These are phyloP conservation scores for Friedmanniomyces endolithicus DNA, from an alignment of 495 filamentous ascomycete species.

Conservation along the genomic window DNA sequence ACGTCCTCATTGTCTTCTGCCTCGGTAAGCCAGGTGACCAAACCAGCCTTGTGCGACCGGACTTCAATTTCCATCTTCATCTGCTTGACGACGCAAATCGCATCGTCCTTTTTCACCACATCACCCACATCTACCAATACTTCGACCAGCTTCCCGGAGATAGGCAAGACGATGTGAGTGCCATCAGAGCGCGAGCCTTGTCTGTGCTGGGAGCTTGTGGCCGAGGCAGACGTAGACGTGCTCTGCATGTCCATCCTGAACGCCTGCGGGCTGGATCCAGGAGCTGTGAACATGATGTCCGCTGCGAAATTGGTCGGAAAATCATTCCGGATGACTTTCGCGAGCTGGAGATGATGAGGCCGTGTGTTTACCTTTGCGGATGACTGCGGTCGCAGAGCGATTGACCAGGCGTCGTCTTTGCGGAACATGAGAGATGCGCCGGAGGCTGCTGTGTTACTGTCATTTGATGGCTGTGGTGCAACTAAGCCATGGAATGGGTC, in stretches of 20 bases:
- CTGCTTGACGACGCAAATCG: slow-evolving; percentile 50
- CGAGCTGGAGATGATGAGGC: slow-evolving; percentile 37
- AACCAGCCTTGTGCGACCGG: slow-evolving; percentile 37
- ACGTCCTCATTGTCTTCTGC: slow-evolving; percentile 50
- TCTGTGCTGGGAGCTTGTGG: slow-evolving; percentile 38
- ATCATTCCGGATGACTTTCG: slow-evolving; percentile 44
- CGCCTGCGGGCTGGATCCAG: slow-evolving; percentile 23
- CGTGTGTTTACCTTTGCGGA: not conserved
- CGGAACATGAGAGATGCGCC: slow-evolving; percentile 12
- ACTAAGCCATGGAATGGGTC: slow-evolving; percentile 11
- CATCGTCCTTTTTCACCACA: slow-evolving; percentile 38
- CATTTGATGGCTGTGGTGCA: slow-evolving; percentile 9
- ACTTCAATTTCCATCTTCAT: slow-evolving; percentile 61
- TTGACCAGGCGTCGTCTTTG: slow-evolving; percentile 21
- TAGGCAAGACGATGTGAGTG: slow-evolving; percentile 44
- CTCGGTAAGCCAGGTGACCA: slow-evolving; percentile 43
- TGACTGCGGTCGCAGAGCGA: slow-evolving; percentile 7
- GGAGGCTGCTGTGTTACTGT: slow-evolving; percentile 2
- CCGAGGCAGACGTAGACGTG: slow-evolving; percentile 39
- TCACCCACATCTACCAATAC: slow-evolving; percentile 44
- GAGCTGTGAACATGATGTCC: slow-evolving; percentile 43
- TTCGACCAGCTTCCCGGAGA: slow-evolving; percentile 48
- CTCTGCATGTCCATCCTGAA: slow-evolving; percentile 37
- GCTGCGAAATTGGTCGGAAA: slow-evolving; percentile 44
- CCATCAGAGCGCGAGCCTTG: slow-evolving; percentile 40